Percentiles rank a stretch among this genome's conserved stretches.
Evolutionary conservation across 345 rosid genomes (phyloP).

Genomic region (Dipteronia sinensis): DNA sequence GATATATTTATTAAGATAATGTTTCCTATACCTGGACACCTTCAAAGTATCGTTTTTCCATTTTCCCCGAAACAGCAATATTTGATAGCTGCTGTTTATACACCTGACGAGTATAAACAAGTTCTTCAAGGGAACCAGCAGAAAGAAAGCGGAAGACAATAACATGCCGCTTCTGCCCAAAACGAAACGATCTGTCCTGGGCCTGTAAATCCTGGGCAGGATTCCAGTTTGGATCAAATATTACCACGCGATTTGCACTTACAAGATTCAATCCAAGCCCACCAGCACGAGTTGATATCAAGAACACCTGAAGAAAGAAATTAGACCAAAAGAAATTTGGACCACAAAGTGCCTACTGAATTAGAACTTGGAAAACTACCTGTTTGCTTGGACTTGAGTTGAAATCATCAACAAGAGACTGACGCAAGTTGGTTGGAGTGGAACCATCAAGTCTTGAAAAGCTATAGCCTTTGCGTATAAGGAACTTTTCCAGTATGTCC

Average conservation of each 20-base stretch:
- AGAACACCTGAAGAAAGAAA: slow-evolving; percentile 65
- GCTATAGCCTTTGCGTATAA: slow-evolving; percentile 84
- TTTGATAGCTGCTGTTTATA: slow-evolving; percentile 96
- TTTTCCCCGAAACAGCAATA: slow-evolving; percentile 94
- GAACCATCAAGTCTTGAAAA: slow-evolving; percentile 96
- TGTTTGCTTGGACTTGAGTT: slow-evolving; percentile 92
- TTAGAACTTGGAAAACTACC: slow-evolving; percentile 36
- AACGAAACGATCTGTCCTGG: slow-evolving; percentile 93
- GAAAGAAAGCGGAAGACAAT: slow-evolving; percentile 92
- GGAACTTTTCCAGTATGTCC: slow-evolving; percentile 87
- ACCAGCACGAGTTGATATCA: slow-evolving; percentile 98
- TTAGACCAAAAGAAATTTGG: slow-evolving; percentile 3
- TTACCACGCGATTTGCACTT: slow-evolving; percentile 91
- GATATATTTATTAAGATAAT: neutral
- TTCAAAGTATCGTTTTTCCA: slow-evolving; percentile 91
- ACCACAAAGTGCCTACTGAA: neutral
- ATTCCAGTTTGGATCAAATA: slow-evolving; percentile 98
- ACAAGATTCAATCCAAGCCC: slow-evolving; percentile 98
- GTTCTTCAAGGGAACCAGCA: slow-evolving; percentile 95
- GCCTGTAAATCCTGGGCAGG: slow-evolving; percentile 95
- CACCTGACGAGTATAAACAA: slow-evolving; percentile 85
- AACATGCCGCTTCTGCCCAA: slow-evolving; percentile 94
- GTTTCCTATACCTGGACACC: slow-evolving; percentile 80
- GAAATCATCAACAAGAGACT: slow-evolving; percentile 84
- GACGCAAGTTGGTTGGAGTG: slow-evolving; percentile 79